These are phyloP conservation scores for Gastrolobium villosum DNA, from an alignment of 306 rosid genomes.

Conservation along the genomic window DNA sequence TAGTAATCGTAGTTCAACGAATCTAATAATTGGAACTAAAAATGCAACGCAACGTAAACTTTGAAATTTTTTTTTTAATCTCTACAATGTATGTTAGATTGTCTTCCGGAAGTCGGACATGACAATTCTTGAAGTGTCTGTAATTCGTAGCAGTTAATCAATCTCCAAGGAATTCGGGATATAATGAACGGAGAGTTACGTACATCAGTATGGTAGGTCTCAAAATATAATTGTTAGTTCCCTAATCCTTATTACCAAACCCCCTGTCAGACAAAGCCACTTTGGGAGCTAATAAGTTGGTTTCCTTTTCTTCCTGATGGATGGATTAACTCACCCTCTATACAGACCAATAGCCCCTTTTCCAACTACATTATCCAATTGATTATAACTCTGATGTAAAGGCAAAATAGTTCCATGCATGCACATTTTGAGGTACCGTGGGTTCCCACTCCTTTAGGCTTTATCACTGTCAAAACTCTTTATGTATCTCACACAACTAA, in stretches of 20 bases:
- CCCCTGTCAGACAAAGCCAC: slow-evolving; percentile 1
- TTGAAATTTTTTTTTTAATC: too few species aligned
- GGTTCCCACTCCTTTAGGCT: not conserved
- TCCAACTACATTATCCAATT: slow-evolving; percentile 22
- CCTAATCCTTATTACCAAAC: slow-evolving; percentile 38
- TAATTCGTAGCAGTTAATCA: too few species aligned
- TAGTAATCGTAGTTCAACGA: too few species aligned
- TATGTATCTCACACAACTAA: slow-evolving; percentile 8
- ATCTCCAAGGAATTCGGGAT: not conserved
- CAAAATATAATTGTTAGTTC: slow-evolving; percentile 38
- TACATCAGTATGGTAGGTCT: slow-evolving; percentile 39
- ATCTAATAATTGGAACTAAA: too few species aligned
- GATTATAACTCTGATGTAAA: slow-evolving; percentile 15
- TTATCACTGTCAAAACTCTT: slow-evolving; percentile 5
- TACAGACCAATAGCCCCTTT: slow-evolving; percentile 28
- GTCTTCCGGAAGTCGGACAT: too few species aligned
- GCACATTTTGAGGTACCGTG: slow-evolving; percentile 15
- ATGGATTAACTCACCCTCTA: slow-evolving; percentile 35
- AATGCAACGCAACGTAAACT: too few species aligned
- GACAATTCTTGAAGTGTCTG: too few species aligned
- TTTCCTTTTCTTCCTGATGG: not conserved
- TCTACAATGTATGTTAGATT: too few species aligned
- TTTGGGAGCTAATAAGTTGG: not conserved
- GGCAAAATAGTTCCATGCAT: slow-evolving; percentile 38
- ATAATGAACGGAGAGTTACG: not conserved